Base-by-base conservation (phyloP, 495 filamentous ascomycete species). In the Aspergillus panamensis region DNA sequence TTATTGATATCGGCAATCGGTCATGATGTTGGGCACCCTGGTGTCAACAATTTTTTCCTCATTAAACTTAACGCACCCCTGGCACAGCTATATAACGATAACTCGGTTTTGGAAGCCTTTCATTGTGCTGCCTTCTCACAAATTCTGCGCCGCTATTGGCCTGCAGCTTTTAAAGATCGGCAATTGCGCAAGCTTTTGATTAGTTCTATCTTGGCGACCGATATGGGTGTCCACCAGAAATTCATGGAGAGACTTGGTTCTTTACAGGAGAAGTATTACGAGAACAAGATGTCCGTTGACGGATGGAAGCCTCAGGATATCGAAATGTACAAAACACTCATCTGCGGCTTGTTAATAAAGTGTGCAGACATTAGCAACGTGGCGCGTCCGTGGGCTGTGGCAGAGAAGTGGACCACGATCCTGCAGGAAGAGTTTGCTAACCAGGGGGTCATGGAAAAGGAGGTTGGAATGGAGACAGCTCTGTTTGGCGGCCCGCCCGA, bases 301-400 rank as follows among this genome's bases (percentile, higher is more conserved):
- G 80, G 81, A 32, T 96, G 90, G 90, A 86, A 86, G 57, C 80
- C 79, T 10, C 86, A 90, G 62, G 77, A 83, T 56, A 60, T 87
- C 8, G 82, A 86, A 29, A 85, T 92, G 56, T 83, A 91, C 62
- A 87, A 85, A 61, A 87, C 88, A 2, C 77, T 97, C 37, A 71
- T 87, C 3, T 97, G 94, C 70, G 90, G 90, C 21, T 73, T 98
- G 47, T 73, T 98, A 48, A 97, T 98, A 74, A 98, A 98, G 66
- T 97, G 94, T 69, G 94, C 94, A 29, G 94, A 98, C 69, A 97
- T 98, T 69, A 96, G 94, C 73, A 98, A 98, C 68, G 95, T 98
- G 64, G 90, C 92, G 32, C 86, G 92, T 55, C 86, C 85, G 56
- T 91, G 92, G 73, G 82, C 87, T 33, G 80, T 90, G 32, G 94